These are phyloP conservation scores for Larix sibirica DNA, from an alignment of 83 land plant species.

Conservation along the genomic window DNA sequence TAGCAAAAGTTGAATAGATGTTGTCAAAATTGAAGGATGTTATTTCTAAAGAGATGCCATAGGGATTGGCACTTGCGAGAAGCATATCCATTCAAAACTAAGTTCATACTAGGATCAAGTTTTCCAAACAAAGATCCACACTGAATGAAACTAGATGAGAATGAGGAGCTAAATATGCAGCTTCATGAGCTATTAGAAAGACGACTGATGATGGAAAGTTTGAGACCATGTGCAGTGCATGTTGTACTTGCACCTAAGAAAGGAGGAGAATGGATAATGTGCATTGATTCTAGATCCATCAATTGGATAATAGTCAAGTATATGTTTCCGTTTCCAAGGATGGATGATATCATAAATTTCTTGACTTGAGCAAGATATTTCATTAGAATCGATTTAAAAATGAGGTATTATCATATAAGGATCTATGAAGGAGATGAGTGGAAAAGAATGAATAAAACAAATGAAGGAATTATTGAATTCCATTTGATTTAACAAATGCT, in stretches of 20 bases:
- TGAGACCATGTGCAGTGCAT: neutral
- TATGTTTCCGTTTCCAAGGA: neutral
- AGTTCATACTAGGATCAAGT: neutral
- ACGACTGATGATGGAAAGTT: neutral
- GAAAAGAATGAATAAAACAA: neutral
- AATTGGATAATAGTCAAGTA: too few species aligned
- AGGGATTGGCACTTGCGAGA: neutral
- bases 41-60: too few species aligned
- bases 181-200: neutral
- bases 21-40: too few species aligned
- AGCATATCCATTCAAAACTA: neutral
- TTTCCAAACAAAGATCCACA: neutral
- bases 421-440: neutral
- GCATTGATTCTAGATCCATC: neutral
- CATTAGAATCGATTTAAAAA: too few species aligned
- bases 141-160: too few species aligned
- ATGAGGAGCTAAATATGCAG: neutral
- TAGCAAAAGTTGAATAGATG: too few species aligned
- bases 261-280: neutral
- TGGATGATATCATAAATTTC: neutral
- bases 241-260: neutral
- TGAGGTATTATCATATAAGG: neutral
- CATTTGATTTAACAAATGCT: too few species aligned
- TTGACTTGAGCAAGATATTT: too few species aligned
- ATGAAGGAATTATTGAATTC: neutral